A percentile compares a stretch with the other conserved stretches of the same genome.
These are phyloP conservation scores for Acanthamoeba castellanii DNA, from an alignment of 208 protist species.

Conservation along the genomic window DNA sequence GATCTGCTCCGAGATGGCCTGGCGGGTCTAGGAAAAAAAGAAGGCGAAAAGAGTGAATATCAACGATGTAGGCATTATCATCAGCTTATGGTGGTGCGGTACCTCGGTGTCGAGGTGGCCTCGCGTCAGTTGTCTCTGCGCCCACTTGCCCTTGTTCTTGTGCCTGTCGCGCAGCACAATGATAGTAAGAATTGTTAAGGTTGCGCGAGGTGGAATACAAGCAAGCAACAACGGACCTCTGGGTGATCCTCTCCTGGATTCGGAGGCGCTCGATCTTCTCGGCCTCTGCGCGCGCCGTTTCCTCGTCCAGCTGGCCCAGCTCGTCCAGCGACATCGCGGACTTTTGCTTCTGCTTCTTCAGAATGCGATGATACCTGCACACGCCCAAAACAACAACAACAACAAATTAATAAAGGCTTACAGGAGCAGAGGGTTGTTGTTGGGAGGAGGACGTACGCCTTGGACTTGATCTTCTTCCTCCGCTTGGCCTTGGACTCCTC, in stretches of 20 bases:
- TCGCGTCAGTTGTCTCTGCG: slow-evolving; percentile 39
- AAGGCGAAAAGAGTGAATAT: not conserved
- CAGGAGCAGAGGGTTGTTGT: not conserved
- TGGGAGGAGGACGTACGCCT: slow-evolving; percentile 39
- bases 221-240: not conserved
- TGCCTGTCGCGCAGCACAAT: not conserved
- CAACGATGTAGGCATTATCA: not conserved
- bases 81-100: not conserved
- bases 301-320: slow-evolving; percentile 53
- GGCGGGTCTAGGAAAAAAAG: not conserved
- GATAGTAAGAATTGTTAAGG: not conserved
- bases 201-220: too few species aligned
- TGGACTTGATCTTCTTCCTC: slow-evolving; percentile 75
- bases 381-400: not conserved
- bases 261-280: slow-evolving; percentile 61
- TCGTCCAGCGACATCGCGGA: slow-evolving; percentile 20
- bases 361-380: slow-evolving; percentile 53
- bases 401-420: not conserved
- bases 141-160: slow-evolving; percentile 75
- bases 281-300: not conserved
- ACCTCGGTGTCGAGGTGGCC: slow-evolving; percentile 57
- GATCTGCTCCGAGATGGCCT: slow-evolving; percentile 72
- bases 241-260: slow-evolving; percentile 71
- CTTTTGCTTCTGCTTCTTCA: slow-evolving; percentile 74
- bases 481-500: slow-evolving; percentile 70